phyloP scores from a whole-genome alignment of 768 basidiomycete species.

The Rhodocollybia butyracea region DNA sequence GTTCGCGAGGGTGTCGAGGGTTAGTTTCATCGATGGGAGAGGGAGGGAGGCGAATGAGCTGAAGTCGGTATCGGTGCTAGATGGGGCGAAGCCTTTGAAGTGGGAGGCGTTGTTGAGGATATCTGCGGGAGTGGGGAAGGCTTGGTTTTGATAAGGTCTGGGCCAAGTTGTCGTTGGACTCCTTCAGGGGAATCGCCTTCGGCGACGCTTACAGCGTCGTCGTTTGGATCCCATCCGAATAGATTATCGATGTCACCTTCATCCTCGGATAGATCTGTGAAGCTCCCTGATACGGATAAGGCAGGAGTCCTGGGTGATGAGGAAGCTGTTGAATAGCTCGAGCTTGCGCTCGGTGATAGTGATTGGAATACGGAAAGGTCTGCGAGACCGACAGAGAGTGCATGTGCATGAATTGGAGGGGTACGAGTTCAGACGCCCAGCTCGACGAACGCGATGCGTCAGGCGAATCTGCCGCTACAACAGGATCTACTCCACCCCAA shows the following conservation, averaged over 20 bases:
- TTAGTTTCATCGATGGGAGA: no score
- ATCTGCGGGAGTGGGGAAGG: no score
- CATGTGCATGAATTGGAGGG: neutral
- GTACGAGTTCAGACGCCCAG: neutral
- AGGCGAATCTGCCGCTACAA: neutral
- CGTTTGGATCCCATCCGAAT: neutral
- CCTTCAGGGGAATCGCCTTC: no score
- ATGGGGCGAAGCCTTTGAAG: no score
- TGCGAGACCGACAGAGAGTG: neutral
- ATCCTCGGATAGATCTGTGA: neutral
- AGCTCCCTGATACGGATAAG: neutral
- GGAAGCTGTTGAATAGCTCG: neutral
- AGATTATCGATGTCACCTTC: neutral
- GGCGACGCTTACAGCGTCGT: no score
- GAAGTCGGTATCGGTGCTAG: no score
- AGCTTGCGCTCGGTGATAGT: neutral
- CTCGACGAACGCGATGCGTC: neutral
- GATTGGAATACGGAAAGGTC: neutral
- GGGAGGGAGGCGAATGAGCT: no score
- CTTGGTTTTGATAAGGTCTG: no score
- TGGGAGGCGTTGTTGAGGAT: no score
- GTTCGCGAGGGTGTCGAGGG: no score
- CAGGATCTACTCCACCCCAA: neutral
- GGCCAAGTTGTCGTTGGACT: no score
- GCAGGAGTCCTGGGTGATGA: neutral